phyloP scores from a whole-genome alignment of 805 yeast genomes.

The Saturnispora silvae region DNA sequence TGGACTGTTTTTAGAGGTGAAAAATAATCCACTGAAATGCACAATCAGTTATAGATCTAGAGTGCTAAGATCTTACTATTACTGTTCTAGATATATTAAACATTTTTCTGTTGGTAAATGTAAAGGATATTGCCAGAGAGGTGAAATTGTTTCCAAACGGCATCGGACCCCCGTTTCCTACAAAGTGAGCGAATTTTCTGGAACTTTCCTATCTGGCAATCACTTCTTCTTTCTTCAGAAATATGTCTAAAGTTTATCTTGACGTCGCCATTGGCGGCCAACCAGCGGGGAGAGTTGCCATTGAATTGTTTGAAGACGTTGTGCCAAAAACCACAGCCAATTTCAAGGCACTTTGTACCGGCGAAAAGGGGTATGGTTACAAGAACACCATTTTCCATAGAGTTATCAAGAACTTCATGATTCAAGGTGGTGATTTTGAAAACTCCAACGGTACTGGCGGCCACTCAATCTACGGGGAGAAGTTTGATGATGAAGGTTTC shows the following conservation, averaged over 20 bases:
- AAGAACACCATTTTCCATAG: constrained; percentile 90
- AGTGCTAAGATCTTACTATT: no score
- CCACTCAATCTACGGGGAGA: constrained; percentile 73
- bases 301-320: constrained; percentile 47
- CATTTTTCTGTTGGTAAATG: no score
- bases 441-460: constrained; percentile 67
- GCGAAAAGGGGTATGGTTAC: constrained; percentile 72
- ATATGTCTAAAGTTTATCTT: constrained; percentile 50
- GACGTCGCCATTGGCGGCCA: constrained; percentile 69
- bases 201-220: no score
- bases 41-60: no score
- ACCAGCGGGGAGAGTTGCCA: constrained; percentile 64
- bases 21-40: no score
- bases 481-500: constrained; percentile 87
- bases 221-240: not conserved
- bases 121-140: no score
- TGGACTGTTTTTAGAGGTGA: not conserved
- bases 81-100: no score
- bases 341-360: constrained; percentile 81
- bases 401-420: constrained; percentile 80
- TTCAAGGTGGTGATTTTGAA: constrained; percentile 94
- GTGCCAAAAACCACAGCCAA: constrained; percentile 88
- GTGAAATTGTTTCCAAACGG: no score
- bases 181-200: not conserved
- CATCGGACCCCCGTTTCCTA: not conserved